Evolutionary conservation across 1,284 basidiomycete genomes (phyloP).

Genomic region (Heterobasidion irregulare): DNA sequence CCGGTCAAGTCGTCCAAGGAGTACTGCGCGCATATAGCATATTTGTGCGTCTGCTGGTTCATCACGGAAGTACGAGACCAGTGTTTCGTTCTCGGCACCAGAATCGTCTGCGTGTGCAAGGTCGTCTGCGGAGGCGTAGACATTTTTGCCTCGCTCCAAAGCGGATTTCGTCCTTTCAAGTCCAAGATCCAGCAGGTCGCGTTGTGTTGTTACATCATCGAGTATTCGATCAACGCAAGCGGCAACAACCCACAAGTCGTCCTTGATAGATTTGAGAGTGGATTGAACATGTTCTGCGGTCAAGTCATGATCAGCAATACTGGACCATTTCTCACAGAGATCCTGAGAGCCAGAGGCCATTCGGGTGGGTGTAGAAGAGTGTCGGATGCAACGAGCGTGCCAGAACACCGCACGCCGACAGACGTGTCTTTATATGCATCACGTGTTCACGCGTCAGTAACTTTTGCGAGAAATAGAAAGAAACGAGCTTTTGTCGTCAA

Average conservation of each 20-base stretch:
- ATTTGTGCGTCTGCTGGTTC: conserved; percentile 51
- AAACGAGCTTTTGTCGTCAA: too few species aligned
- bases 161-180: conserved; percentile 46
- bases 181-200: conserved; percentile 51
- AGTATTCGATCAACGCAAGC: conserved; percentile 65
- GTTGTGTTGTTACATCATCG: conserved; percentile 46
- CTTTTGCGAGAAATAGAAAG: not conserved
- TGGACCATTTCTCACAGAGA: conserved; percentile 45
- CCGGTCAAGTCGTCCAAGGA: conserved; percentile 56
- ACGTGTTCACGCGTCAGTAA: not conserved
- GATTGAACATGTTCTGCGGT: conserved; percentile 38
- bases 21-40: conserved; percentile 49
- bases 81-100: conserved; percentile 13
- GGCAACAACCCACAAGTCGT: conserved; percentile 68
- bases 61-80: conserved; percentile 43
- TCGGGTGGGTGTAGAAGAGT: not conserved
- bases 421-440: not conserved
- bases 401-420: not conserved
- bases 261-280: conserved; percentile 40
- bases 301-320: conserved; percentile 45
- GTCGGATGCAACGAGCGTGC: not conserved
- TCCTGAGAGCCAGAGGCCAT: conserved; percentile 24
- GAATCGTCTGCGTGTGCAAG: conserved; percentile 11
- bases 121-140: conserved; percentile 13
- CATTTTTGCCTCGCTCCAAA: conserved; percentile 36